Conservation (phyloP, 345 rosid species). For the Gossypium longicalyx region DNA sequence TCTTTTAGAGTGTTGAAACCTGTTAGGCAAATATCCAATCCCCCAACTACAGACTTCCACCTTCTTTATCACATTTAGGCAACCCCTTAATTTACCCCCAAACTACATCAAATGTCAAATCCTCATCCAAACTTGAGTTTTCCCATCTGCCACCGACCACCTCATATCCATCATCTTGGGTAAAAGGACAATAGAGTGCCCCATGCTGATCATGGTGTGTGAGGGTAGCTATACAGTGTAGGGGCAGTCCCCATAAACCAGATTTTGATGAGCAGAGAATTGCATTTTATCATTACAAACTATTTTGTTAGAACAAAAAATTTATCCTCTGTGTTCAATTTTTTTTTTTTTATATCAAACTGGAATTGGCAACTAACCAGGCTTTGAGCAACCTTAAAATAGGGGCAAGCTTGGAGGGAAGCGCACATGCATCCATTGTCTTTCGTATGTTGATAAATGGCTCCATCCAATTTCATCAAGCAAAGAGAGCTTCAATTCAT, state of each 20-base stretch:
- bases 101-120: too few species aligned
- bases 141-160: too few species aligned
- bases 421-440: slow-evolving; percentile 85
- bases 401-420: slow-evolving; percentile 75
- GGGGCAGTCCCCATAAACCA: neutral
- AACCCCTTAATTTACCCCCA: too few species aligned
- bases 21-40: too few species aligned
- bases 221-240: too few species aligned
- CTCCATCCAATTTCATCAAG: slow-evolving; percentile 82
- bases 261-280: neutral
- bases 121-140: too few species aligned
- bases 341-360: neutral
- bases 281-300: neutral
- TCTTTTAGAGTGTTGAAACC: too few species aligned
- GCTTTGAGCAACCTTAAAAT: slow-evolving; percentile 33
- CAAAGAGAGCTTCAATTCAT: slow-evolving; percentile 63
- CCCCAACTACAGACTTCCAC: too few species aligned
- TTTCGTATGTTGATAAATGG: slow-evolving; percentile 65
- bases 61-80: too few species aligned
- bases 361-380: neutral
- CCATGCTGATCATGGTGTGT: too few species aligned
- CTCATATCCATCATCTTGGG: too few species aligned
- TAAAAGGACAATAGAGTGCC: too few species aligned
- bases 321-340: neutral
- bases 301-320: neutral